These are phyloP conservation scores for Ailanthus altissimus DNA, from an alignment of 345 rosid genomes.

Conservation along the genomic window DNA sequence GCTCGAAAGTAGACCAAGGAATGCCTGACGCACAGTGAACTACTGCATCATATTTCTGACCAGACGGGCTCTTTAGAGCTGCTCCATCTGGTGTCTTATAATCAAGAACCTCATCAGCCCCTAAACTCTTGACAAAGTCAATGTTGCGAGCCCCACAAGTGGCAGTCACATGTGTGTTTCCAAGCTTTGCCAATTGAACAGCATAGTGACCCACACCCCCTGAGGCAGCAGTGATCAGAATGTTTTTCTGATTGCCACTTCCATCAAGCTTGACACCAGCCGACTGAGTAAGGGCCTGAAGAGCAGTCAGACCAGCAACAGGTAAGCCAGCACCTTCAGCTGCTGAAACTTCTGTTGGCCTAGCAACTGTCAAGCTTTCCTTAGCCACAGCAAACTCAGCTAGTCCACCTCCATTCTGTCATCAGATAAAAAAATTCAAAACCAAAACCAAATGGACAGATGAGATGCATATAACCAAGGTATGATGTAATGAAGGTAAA, in stretches of 20 bases:
- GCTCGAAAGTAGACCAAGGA: constrained; percentile 70
- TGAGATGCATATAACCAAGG: background rate
- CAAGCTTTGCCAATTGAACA: constrained; percentile 74
- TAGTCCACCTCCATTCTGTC: constrained; percentile 56
- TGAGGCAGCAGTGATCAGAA: constrained; percentile 73
- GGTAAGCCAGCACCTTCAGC: constrained; percentile 66
- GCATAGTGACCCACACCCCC: constrained; percentile 90
- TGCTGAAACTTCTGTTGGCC: constrained; percentile 70
- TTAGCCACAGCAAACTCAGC: constrained; percentile 69
- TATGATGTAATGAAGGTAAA: background rate
- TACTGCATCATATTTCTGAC: constrained; percentile 70
- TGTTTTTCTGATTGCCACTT: constrained; percentile 50
- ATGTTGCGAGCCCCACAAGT: constrained; percentile 80
- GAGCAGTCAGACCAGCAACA: constrained; percentile 70
- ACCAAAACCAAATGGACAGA: background rate
- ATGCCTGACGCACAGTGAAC: constrained; percentile 62
- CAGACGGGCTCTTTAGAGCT: constrained; percentile 67
- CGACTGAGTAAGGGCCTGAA: constrained; percentile 51
- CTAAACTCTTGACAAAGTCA: constrained; percentile 66
- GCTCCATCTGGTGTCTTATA: constrained; percentile 81
- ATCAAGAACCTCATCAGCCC: constrained; percentile 84
- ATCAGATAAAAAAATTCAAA: constrained; percentile 14
- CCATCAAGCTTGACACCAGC: constrained; percentile 74
- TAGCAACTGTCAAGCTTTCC: constrained; percentile 49
- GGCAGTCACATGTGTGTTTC: constrained; percentile 75